Base-by-base conservation (phyloP, 2,329 filamentous ascomycete genomes). In the Paracorniculantispora psalliotae region DNA sequence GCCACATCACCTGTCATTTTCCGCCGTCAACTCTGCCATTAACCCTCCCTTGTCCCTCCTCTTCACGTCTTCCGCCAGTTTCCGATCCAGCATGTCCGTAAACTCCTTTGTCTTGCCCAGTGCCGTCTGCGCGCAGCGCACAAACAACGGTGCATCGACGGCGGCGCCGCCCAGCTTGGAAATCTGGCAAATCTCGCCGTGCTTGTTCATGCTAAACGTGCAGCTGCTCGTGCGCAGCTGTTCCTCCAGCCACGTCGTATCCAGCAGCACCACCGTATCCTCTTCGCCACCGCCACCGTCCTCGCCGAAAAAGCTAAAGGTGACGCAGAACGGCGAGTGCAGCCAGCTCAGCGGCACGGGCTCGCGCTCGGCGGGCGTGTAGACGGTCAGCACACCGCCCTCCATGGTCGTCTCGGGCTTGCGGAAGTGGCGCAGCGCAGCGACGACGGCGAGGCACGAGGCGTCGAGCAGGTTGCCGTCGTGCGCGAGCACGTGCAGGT, bases 381-480 rank as follows among this genome's bases (percentile, higher is more conserved):
- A 96, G 46, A 97, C 85, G 1, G 89, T 96, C 63, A 97, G 83
- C 30, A 85, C 83, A 67, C 92, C 92, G 59, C 91, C 91, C 67
- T 92, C 88, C 35, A 97, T 90, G 66, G 87, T 87, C 6, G 92
- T 91, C 71, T 97, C 94, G 1, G 92, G 92, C 68, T 92, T 88
- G 62, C 91, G 85, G 76, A 96, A 99, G 75, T 97, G 93, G 62
- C 91, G 88, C 64, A 99, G 79, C 2, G 91, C 92, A 1, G 93
- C 90, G 65, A 97, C 87, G 55, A 96, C 86, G 30, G 91, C 91
- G 55, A 97, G 82, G 70, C 92, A 97, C 23, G 90, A 84, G 2
- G 88, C 87, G 73, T 97, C 93, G 37, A 94, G 85, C 44, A 99
- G 80, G 66, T 92, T 93, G 56, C 94, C 94, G 71, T 97, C 93